phyloP scores from a whole-genome alignment of 208 protist species.

The Acanthamoeba lenticulata region DNA sequence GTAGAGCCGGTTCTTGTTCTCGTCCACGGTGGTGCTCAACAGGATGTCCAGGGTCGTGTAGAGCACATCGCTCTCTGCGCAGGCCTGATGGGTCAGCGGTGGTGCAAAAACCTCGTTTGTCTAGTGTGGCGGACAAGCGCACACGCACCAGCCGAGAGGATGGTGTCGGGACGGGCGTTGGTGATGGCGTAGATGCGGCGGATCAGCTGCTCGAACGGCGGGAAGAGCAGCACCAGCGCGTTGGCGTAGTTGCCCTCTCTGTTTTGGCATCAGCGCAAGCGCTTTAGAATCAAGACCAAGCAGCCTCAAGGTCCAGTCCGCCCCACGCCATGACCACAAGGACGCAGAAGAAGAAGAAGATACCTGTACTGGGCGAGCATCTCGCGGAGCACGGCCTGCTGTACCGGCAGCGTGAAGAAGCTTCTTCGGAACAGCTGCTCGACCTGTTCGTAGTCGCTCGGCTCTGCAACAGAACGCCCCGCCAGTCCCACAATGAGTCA shows the following conservation, averaged over 20 bases:
- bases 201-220: conserved; percentile 4
- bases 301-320: too few relatives aligned
- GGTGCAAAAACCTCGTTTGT: too few relatives aligned
- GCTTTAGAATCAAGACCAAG: too few relatives aligned
- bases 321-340: neutral
- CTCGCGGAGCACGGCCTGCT: neutral
- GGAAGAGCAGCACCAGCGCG: conserved; percentile 32
- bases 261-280: too few relatives aligned
- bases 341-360: neutral
- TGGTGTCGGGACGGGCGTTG: neutral
- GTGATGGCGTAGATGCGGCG: neutral
- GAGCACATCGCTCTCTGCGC: neutral
- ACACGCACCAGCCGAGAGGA: conserved; percentile 53
- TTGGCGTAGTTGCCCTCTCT: conserved; percentile 8
- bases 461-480: neutral
- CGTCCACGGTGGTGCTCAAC: neutral
- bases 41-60: conserved; percentile 44
- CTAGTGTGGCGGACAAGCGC: too few relatives aligned
- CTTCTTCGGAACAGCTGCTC: neutral
- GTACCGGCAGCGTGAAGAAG: neutral
- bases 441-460: neutral
- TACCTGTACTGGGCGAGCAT: conserved; percentile 2
- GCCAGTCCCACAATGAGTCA: neutral
- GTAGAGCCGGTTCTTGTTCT: conserved; percentile 20
- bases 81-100: too few relatives aligned